phyloP scores from a whole-genome alignment of 202 grass and related monocot species.

The Alloteropsis angusta region DNA sequence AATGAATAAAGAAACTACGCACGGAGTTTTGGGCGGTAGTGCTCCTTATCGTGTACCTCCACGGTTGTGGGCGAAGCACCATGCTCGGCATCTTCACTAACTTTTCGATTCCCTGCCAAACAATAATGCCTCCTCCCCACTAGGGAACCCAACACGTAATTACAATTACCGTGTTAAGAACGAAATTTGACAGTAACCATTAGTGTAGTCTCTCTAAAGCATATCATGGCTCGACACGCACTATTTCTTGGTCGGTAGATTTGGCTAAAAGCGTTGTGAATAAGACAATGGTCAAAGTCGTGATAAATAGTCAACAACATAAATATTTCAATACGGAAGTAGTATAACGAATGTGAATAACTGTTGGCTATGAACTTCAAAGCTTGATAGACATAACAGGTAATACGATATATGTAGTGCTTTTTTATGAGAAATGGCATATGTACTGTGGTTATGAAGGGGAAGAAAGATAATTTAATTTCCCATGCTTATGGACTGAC shows the following conservation, averaged over 20 bases:
- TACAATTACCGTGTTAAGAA: background rate
- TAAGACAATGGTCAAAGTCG: no score
- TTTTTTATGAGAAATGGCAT: no score
- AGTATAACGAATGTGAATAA: no score
- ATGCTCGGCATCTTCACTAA: background rate
- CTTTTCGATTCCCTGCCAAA: background rate
- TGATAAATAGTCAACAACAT: no score
- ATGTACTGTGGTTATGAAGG: no score
- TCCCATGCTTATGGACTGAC: no score
- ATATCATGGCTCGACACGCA: background rate
- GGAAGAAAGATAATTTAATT: no score
- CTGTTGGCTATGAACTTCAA: no score
- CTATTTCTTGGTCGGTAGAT: background rate
- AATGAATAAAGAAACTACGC: background rate
- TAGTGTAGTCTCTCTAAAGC: background rate
- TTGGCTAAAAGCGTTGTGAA: no score
- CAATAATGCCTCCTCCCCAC: background rate
- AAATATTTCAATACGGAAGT: no score
- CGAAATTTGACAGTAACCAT: background rate
- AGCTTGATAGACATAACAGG: background rate
- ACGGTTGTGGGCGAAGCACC: constrained; percentile 19
- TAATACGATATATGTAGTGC: no score
- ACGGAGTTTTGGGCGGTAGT: background rate
- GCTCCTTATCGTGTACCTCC: constrained; percentile 24
- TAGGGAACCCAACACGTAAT: background rate